Base-by-base conservation (phyloP, 2,329 filamentous ascomycete species). In the Pseudogymnoascus sp. region DNA sequence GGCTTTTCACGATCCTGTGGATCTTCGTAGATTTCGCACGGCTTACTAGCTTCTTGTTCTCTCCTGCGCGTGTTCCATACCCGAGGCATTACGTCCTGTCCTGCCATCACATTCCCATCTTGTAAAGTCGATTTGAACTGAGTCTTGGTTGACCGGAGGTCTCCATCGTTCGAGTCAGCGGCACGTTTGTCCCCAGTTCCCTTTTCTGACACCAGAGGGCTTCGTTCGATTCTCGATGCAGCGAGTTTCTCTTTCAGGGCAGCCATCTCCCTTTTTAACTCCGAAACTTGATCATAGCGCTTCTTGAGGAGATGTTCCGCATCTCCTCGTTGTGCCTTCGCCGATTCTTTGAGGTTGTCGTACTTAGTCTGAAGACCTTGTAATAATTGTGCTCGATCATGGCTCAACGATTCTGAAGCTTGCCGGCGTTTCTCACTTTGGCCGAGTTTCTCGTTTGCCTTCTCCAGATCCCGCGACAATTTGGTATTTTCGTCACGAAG, bases 241-340 rank as follows among this genome's bases (percentile, higher is more conserved):
- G 50, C 50, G 11, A 56, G 28, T 33, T 35, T 56, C 50, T 64
- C 63, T 68, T 80, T 81, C 2, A 84, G 72, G 0, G 72, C 72
- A 64, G 76, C 77, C 40, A 84, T 71, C 66, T 83, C 80, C 67
- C 79, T 81, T 71, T 82, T 82, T 6, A 87, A 77, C 47, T 81
- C 77, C 7, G 78, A 74, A 64, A 86, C 84, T 71, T 83, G 83
- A 40, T 78, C 76, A 64, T 85, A 82, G 63, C 84, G 83, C 66
- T 79, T 80, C 62, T 81, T 77, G 50, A 86, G 67, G 2, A 85
- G 81, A 14, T 79, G 77, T 67, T 81, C 79, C 3, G 81, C 82
- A 64, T 87, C 83, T 7, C 76, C 74, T n/a, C 83, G 80, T 38
- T 79, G 79, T 5, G 77, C 72, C 65, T 84, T 81, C 16, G 81